Conservation (phyloP, 2,329 filamentous ascomycete genomes). For the Pseudogymnoascus sp. region DNA sequence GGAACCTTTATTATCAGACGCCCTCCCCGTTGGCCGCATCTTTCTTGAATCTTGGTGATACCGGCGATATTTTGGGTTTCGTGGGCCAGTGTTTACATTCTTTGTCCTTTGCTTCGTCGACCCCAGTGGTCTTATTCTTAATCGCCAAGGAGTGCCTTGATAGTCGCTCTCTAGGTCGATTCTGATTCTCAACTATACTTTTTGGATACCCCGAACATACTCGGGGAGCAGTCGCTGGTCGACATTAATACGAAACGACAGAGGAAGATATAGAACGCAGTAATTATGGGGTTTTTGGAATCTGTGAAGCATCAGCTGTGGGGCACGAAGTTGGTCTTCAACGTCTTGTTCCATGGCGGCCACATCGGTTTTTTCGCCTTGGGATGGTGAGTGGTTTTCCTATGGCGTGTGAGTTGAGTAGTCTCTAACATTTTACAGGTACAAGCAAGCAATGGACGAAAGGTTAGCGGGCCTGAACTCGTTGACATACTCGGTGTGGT, state of each 20-base stretch:
- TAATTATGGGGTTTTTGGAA: slow-evolving; percentile 21
- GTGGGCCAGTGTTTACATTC: slow-evolving; percentile 3
- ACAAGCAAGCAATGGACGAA: slow-evolving; percentile 60
- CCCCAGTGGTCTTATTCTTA: slow-evolving; percentile 10
- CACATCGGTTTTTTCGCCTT: slow-evolving; percentile 73
- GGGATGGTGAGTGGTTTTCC: slow-evolving; percentile 57
- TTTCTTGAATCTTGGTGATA: neutral
- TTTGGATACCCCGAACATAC: slow-evolving; percentile 6
- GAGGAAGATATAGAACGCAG: slow-evolving; percentile 11
- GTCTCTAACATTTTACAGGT: slow-evolving; percentile 44
- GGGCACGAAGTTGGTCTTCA: slow-evolving; percentile 64
- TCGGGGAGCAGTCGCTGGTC: slow-evolving; percentile 22
- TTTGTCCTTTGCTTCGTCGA: slow-evolving; percentile 10
- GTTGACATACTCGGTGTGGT: slow-evolving; percentile 84
- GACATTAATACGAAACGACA: slow-evolving; percentile 17
- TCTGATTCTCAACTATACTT: slow-evolving; percentile 15
- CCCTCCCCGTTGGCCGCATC: neutral
- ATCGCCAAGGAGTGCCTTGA: neutral
- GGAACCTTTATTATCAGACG: slow-evolving; percentile 5
- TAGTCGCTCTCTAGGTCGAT: neutral
- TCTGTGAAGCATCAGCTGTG: slow-evolving; percentile 56
- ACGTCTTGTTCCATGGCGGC: slow-evolving; percentile 69
- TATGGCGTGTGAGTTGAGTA: slow-evolving; percentile 19
- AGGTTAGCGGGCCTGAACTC: slow-evolving; percentile 70
- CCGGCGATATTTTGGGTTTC: slow-evolving; percentile 7